phyloP scores from a whole-genome alignment of 2,329 filamentous ascomycete species.

The Botrytis hyacinthi region DNA sequence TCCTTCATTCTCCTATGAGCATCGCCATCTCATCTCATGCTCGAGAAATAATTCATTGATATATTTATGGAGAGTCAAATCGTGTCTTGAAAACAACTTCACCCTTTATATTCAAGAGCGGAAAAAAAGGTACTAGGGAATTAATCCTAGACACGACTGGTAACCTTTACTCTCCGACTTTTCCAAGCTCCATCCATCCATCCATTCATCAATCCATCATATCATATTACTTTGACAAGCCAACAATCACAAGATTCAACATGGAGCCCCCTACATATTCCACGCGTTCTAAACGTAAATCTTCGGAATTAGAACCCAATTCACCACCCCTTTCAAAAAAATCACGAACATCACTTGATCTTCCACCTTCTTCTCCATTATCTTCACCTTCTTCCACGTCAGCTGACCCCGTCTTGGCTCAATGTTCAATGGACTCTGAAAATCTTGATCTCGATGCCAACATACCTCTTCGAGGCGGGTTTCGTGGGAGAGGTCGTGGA shows the following conservation, averaged over 20 bases:
- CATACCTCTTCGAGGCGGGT: conserved; percentile 22
- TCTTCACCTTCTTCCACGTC: conserved; percentile 17
- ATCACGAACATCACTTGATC: conserved; percentile 13
- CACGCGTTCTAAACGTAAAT: conserved; percentile 21
- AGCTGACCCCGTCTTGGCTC: conserved; percentile 18
- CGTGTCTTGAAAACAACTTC: not conserved
- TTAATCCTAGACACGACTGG: not conserved
- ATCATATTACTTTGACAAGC: not conserved
- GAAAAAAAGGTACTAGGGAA: not conserved
- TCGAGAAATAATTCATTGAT: not conserved
- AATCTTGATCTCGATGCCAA: conserved; percentile 12
- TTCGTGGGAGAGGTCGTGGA: conserved; percentile 32
- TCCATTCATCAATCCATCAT: conserved; percentile 1
- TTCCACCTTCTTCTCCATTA: conserved; percentile 15
- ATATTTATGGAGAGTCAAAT: not conserved
- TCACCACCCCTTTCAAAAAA: conserved; percentile 17
- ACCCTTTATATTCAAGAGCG: not conserved
- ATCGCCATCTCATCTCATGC: not conserved
- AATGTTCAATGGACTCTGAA: conserved; percentile 15
- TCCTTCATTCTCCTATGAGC: not conserved
- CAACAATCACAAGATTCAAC: not conserved
- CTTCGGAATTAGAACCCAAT: conserved; percentile 2
- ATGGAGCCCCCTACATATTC: conserved; percentile 20
- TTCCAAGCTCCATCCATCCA: conserved; percentile 3
- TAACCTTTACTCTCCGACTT: conserved; percentile 13